These are phyloP conservation scores for Sporothrix sp. DNA, from an alignment of 2,329 filamentous ascomycete species.

Conservation along the genomic window DNA sequence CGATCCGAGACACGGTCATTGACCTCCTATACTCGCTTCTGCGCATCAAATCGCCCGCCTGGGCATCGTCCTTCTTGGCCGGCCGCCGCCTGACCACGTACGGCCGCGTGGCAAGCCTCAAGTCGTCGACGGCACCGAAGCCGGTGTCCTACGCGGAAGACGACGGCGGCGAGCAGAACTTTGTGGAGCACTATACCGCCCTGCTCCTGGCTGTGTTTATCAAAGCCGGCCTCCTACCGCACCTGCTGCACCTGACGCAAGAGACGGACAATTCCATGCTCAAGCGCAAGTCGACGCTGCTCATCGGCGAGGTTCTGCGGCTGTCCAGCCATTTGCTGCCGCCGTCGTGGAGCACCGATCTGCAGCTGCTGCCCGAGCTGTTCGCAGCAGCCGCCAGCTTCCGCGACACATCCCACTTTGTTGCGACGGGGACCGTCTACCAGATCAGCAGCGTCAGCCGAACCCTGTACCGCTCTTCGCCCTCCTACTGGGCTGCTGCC, in stretches of 20 bases:
- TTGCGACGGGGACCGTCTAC: constrained; percentile 85
- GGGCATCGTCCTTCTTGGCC: constrained; percentile 92
- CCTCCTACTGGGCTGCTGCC: constrained; percentile 32
- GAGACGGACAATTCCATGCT: constrained; percentile 58
- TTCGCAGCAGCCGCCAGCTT: constrained; percentile 69
- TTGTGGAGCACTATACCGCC: constrained; percentile 90
- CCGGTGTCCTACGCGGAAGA: constrained; percentile 50
- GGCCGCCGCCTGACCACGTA: constrained; percentile 91
- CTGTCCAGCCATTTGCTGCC: constrained; percentile 80
- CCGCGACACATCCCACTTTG: constrained; percentile 60
- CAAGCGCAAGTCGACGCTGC: constrained; percentile 78
- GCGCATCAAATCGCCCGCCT: constrained; percentile 84
- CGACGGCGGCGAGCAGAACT: constrained; percentile 63
- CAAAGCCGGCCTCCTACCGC: constrained; percentile 62
- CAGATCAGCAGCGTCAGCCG: constrained; percentile 96
- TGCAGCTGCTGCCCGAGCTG: constrained; percentile 82
- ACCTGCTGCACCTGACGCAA: constrained; percentile 54
- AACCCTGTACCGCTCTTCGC: constrained; percentile 73
- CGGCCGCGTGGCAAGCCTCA: constrained; percentile 81
- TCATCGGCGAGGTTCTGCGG: constrained; percentile 86
- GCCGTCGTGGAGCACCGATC: constrained; percentile 65
- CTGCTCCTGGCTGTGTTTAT: constrained; percentile 79
- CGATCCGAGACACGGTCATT: constrained; percentile 65
- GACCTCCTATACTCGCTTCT: constrained; percentile 74
- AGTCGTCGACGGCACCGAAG: constrained; percentile 40